These are phyloP conservation scores for Monosporascus sp. DNA, from an alignment of 2,329 filamentous ascomycete species.

Conservation along the genomic window DNA sequence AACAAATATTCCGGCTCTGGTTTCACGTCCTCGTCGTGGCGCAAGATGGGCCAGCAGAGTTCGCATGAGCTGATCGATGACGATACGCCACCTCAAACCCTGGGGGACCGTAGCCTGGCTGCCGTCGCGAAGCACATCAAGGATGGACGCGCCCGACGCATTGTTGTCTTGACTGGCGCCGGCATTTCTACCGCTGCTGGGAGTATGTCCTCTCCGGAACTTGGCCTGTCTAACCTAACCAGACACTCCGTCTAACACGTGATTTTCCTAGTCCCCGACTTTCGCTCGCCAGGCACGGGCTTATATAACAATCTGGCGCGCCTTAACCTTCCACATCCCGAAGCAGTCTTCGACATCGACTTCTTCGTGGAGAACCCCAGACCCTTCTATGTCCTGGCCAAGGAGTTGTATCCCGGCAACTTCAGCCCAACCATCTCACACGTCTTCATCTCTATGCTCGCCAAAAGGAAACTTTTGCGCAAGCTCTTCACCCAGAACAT, in stretches of 20 bases:
- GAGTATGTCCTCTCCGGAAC: slow-evolving; percentile 37
- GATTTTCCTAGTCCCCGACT: slow-evolving; percentile 70
- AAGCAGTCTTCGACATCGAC: slow-evolving; percentile 88
- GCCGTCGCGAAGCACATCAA: slow-evolving; percentile 78
- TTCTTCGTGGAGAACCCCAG: slow-evolving; percentile 82
- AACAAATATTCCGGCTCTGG: slow-evolving; percentile 3
- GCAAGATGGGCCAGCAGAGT: slow-evolving; percentile 81
- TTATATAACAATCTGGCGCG: slow-evolving; percentile 88
- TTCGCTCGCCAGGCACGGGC: slow-evolving; percentile 86
- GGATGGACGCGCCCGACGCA: slow-evolving; percentile 57
- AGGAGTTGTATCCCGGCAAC: slow-evolving; percentile 86
- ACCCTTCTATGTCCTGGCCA: slow-evolving; percentile 88
- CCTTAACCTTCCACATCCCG: slow-evolving; percentile 79
- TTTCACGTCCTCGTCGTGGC: slow-evolving; percentile 16
- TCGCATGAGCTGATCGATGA: slow-evolving; percentile 60
- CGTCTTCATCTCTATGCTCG: slow-evolving; percentile 77
- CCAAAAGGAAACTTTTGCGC: slow-evolving; percentile 70
- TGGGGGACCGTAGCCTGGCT: slow-evolving; percentile 64
- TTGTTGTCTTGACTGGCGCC: slow-evolving; percentile 88
- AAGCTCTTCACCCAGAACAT: slow-evolving; percentile 98
- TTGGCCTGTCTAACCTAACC: background rate
- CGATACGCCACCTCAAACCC: slow-evolving; percentile 55
- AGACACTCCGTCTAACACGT: background rate
- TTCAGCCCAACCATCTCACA: slow-evolving; percentile 88
- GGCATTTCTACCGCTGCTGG: slow-evolving; percentile 75